These are phyloP conservation scores for Microdochium nivale DNA, from an alignment of 2,329 filamentous ascomycete genomes.

Conservation along the genomic window DNA sequence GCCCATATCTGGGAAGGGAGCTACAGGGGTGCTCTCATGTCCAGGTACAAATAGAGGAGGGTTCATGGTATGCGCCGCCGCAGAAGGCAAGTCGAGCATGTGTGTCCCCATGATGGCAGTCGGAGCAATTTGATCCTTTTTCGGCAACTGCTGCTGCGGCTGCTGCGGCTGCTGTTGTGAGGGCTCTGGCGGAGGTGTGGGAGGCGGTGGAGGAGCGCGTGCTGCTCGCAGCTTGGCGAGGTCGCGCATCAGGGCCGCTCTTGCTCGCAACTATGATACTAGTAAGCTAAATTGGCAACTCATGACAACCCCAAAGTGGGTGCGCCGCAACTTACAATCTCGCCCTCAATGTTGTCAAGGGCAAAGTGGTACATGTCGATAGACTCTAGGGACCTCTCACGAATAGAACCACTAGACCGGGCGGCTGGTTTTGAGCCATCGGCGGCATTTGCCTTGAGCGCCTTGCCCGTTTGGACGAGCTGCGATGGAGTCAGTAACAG, in stretches of 20 bases:
- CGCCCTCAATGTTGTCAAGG: slow-evolving; percentile 46
- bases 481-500: slow-evolving; percentile 18
- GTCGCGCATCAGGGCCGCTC: slow-evolving; percentile 46
- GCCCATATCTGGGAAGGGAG: slow-evolving; percentile 49
- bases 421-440: slow-evolving; percentile 31
- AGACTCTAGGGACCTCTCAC: slow-evolving; percentile 22
- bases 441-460: slow-evolving; percentile 38
- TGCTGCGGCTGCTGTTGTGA: slow-evolving; percentile 9
- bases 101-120: slow-evolving; percentile 14
- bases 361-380: slow-evolving; percentile 41
- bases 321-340: slow-evolving; percentile 38
- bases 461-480: slow-evolving; percentile 52
- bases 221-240: slow-evolving; percentile 30
- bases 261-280: slow-evolving; percentile 34
- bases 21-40: slow-evolving; percentile 33
- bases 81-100: slow-evolving; percentile 24
- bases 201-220: slow-evolving; percentile 12
- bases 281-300: not conserved
- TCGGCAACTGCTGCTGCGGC: slow-evolving; percentile 4
- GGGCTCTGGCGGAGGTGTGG: slow-evolving; percentile 5
- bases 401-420: slow-evolving; percentile 20
- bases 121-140: slow-evolving; percentile 10
- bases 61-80: slow-evolving; percentile 20
- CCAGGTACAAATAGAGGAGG: slow-evolving; percentile 19
- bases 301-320: not conserved